Base-by-base conservation (phyloP, 176 grass and related monocot species). In the Triticum urartu region DNA sequence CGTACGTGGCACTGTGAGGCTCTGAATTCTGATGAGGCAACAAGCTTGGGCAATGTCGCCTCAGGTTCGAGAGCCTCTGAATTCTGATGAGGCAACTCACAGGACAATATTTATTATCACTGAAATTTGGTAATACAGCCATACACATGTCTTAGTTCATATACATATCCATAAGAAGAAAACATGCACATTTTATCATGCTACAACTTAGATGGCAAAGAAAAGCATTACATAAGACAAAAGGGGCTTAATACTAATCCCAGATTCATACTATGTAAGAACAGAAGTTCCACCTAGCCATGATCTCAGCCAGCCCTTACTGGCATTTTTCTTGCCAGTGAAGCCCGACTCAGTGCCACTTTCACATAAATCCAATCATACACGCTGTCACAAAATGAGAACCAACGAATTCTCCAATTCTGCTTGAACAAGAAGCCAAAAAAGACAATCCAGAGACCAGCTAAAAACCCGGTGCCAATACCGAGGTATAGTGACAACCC, bases 31-130 rank as follows among this genome's bases (percentile, higher is more conserved):
- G 61, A 77, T 93, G 84, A 98, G 92, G 81, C 40, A 73, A 25
- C 87, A 88, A 72, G 86, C 79, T 26, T 78, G 43, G 81, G 66
- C 81, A 11, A 86, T 93, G 84, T 92, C 83, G 40, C 89, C 86
- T 15, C 86, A 93, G 92, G 95, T 94, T 83, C 5, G 2, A 48
- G 38, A 21, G 36, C 33, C 43, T 47, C 43, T 12, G 11, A 47
- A 47, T 47, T 47, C 43, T 47, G 43, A 47, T 12, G 43, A 47
- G 43, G 43, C 11, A 47, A 47, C 43, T 4, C 43, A 13, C 11
- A 47, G 43, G 11, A 47, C 43, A 47, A 47, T 47, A 45, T 68
- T 73, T 20, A 36, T 70, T 70, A 21, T 21, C 66, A 1, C 14
- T 64, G 35, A 0, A 0, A 4, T 63, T 78, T 63, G 50, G 18